Evolutionary conservation across 2,329 filamentous ascomycete species (phyloP), one percentile per base, ranked within the genome.

Genomic region (Leptographium wingfieldii): DNA sequence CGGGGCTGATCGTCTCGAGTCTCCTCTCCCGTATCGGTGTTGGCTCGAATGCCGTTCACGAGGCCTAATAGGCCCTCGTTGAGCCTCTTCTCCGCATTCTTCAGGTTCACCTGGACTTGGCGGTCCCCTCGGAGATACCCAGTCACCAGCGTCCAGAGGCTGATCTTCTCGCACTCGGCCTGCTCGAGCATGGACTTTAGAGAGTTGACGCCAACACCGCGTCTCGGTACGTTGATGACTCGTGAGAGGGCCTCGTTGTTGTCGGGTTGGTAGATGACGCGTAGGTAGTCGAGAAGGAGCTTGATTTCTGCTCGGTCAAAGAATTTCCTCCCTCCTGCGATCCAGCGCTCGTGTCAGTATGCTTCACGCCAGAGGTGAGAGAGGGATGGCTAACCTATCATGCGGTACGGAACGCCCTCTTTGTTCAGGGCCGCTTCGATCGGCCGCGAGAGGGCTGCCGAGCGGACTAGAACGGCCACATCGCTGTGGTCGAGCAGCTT

Each of bases 221-320:
- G 81, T 33, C 87, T 80, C 0, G 92, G 94, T 0, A 87, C 80
- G 68, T 97, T 97, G 68, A 97, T 85, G 60, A 96, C 84, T 38
- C 90, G 82, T 4, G 86, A 81, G 0, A 97, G 73, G 0, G 90
- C 90, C 68, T 96, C 92, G 66, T 92, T 95, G 69, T 95, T 92
- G 54, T 88, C 81, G 1, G 91, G 89, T 63, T 95, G 87, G 67
- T 89, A 83, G 38, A 96, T 84, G 3, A 95, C 86, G 38, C 91
- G 83, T 16, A 97, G 77, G 69, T 99, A 97, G 69, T 96, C 91
- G 4, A 97, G 73, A 0, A 97, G 70, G 7, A 90, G 79, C 70
- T 94, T 95, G 68, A 97, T 87, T 70, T 99, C 92, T 3, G 84
- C 81, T 57, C 94, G 84, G 66, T 99, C 94, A 68, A 95, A 97